Percentiles rank a stretch among this genome's conserved stretches.
Conservation (phyloP, 2,329 filamentous ascomycete genomes). For the Fusarium annulatum region DNA sequence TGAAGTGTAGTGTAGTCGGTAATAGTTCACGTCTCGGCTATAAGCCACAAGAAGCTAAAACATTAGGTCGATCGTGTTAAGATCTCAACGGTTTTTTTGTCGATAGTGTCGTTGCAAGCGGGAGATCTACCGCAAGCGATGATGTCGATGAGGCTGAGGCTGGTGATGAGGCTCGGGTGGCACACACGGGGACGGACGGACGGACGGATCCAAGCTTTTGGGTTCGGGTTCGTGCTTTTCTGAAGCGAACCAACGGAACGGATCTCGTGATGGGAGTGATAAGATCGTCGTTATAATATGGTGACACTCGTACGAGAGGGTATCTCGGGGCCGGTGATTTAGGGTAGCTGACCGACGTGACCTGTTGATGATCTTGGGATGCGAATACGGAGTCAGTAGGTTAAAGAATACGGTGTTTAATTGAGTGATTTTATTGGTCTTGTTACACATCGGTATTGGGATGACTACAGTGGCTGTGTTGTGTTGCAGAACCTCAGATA, state of each 20-base stretch:
- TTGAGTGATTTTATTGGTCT: background rate
- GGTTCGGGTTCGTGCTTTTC: slow-evolving; percentile 26
- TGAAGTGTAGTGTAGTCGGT: background rate
- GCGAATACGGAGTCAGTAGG: background rate
- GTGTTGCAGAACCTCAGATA: background rate
- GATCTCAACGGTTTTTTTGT: slow-evolving; percentile 20
- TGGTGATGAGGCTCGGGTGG: slow-evolving; percentile 21
- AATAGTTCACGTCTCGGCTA: slow-evolving; percentile 12
- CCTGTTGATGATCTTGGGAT: fast-evolving
- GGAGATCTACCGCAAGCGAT: slow-evolving; percentile 11
- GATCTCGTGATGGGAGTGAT: background rate
- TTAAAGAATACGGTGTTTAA: background rate
- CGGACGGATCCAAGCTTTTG: background rate
- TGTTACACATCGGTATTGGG: background rate
- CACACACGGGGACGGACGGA: background rate
- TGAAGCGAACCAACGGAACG: slow-evolving; percentile 8
- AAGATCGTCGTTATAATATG: background rate
- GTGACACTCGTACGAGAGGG: background rate
- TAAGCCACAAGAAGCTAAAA: background rate
- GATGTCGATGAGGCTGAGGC: background rate
- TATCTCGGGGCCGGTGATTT: background rate
- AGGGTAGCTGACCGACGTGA: background rate
- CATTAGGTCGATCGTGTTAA: slow-evolving; percentile 9
- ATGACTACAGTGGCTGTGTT: background rate
- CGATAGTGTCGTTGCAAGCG: background rate